Base-by-base conservation (phyloP, 805 yeast species). In the Suhomyces sp. region DNA sequence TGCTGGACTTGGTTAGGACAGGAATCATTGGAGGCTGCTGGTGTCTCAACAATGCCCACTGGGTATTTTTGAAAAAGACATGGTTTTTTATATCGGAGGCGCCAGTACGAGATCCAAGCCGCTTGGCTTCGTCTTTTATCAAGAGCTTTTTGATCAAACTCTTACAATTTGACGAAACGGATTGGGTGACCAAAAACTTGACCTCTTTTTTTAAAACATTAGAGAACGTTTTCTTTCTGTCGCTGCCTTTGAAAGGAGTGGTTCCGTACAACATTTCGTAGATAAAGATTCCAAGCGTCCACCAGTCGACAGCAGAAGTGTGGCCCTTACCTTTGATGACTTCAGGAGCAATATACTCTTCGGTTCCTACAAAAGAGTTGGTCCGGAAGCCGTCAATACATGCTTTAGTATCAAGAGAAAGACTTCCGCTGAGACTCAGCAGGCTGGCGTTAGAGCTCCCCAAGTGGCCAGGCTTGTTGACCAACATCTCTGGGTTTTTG, bases 261-360 rank as follows among this genome's bases (percentile, higher is more conserved):
- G 90, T 87, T 1, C 98, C 98, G 68, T 83, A 92, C 20, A 94
- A 72, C 99, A 94, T 94, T 65, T 94, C 99, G 68, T 84, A 96
- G 21, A 91, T 75, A 61, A 94, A 78, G 19, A 94, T 91, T 3
- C 99, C 99, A 57, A 94, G 74, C 0, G 99, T 94, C 99, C 99
- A 94, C 99, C 99, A 94, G 68, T 94, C 99, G 15, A 94, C 99
- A 0, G 98, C 97, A 6, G 93, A 86, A 0, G 98, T 93, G 62
- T 94, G 99, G 1, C 99, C 99, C 60, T 92, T 89, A 1, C 98
- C 98, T 66, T 94, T 77, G 50, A 94, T 94, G 4, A 94, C 99
- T 64, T 94, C 99, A 0, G 99, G 99, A 0, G 99, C 98, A 62
- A 94, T 91, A 67, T 94, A 94, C 66, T 94, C 99, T 65, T 94